Base-by-base conservation (phyloP, 768 basidiomycete species). In the Russula sp. region DNA sequence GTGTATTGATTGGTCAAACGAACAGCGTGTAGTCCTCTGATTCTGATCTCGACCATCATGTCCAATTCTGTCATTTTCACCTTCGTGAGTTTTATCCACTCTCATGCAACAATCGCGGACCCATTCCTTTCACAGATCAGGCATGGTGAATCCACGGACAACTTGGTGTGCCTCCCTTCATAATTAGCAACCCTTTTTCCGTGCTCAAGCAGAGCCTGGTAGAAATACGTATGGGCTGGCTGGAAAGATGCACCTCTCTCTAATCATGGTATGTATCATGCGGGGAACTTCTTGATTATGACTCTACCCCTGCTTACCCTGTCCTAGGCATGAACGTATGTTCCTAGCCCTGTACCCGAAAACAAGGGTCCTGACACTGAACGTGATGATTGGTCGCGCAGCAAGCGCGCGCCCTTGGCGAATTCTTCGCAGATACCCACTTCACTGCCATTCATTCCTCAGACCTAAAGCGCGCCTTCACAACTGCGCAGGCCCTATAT, bases 61-160 rank as follows among this genome's bases (percentile, higher is more conserved):
- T 48, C 57, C 9, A 65, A 63, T 2, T 67, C 69, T 6, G 55
- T 71, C 7, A 69, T 59, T 18, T 45, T 72, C 22, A 73, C 72
- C 22, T 72, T 72, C 36, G 72, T 72, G 63, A 63, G 71, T 45
- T n/a, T 35, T 35, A 9, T 29, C 22, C 25, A 16, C 6, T 36
- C 25, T 25, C 32, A 11, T 53, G 6, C 14, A 55, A 20, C 22
- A n/a, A 32, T 42, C 2, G n/a, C 25, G 25, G 29, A 6, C 22
- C 29, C 10, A 48, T 48, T 38, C 22, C 18, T 20, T 3, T 16
- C 35, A 45, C 60, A 90, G 87, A 77, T 90, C 66, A 77, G 89
- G 56, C 89, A 92, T 70, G 89, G 84, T 34, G 87, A 92, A 68
- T 88, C 88, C 7, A 82, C 79, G 38, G 89, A 91, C 66, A 92